phyloP scores from a whole-genome alignment of 1,284 basidiomycete genomes.

The Takashimella tepidaria region DNA sequence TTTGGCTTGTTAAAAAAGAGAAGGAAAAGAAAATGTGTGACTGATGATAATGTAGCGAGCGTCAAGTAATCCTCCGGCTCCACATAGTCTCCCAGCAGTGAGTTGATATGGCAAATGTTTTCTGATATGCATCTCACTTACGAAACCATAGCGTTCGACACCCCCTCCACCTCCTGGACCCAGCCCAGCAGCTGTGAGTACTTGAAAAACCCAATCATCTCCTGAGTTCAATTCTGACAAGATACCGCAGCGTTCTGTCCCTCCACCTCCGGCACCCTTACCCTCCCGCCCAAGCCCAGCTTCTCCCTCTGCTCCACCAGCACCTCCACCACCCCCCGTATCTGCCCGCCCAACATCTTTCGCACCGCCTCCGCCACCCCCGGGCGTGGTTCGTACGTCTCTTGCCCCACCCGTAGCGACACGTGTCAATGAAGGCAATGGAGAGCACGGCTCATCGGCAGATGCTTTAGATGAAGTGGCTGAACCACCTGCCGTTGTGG shows the following conservation, averaged over 20 bases:
- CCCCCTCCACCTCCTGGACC: slow-evolving; percentile 24
- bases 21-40: neutral
- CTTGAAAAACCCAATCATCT: too few species aligned
- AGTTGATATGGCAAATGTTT: too few species aligned
- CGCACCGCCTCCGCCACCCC: slow-evolving; percentile 20
- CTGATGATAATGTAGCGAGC: neutral
- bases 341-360: slow-evolving; percentile 1
- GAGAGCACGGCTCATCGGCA: slow-evolving; percentile 6
- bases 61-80: slow-evolving; percentile 9
- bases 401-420: slow-evolving; percentile 28
- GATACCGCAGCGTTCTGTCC: slow-evolving; percentile 7
- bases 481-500: slow-evolving; percentile 43
- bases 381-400: slow-evolving; percentile 19
- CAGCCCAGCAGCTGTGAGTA: slow-evolving; percentile 24
- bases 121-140: neutral
- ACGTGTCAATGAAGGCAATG: slow-evolving; percentile 4
- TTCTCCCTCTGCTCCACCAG: slow-evolving; percentile 4
- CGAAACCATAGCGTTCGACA: neutral
- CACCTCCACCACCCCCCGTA: slow-evolving; percentile 17
- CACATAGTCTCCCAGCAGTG: neutral
- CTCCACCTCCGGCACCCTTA: slow-evolving; percentile 12
- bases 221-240: neutral
- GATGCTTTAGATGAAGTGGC: slow-evolving; percentile 19
- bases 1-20: too few species aligned
- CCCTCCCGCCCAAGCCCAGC: slow-evolving; percentile 2